Base-by-base conservation (phyloP, 768 basidiomycete species). In the Lentinula raphanica region DNA sequence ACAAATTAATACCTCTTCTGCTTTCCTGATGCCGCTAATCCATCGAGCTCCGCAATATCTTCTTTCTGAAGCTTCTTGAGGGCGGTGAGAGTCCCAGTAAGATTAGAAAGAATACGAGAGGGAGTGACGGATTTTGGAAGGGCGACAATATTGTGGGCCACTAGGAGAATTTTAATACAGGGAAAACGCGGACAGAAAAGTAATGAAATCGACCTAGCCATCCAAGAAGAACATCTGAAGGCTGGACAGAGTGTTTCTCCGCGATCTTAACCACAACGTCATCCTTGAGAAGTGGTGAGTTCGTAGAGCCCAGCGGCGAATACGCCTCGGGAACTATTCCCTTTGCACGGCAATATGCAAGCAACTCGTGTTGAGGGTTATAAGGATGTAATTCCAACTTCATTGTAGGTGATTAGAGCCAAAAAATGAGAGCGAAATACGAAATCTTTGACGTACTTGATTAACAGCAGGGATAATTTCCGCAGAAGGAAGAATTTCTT, bases 91-190 rank as follows among this genome's bases (percentile, higher is more conserved):
- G 84, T 70, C 27, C 86, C 86, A 11, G 67, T 71, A 51, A 84
- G 66, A 68, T 88, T 88, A 2, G 79, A 70, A 19, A 76, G 72
- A 68, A 93, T 90, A 55, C 91, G 84, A 32, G 77, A 68, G 28
- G 83, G 80, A 1, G 81, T 93, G 36, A 93, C 87, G 5, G 88
- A 90, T 72, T 92, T 93, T 1, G 92, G 84, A 35, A 95, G 79
- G 28, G 80, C 76, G 36, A 90, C 78, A 42, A 84, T 74, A 36
- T 78, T 83, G 23, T 53, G 51, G 13, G 15, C 32, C 5, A 53
- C 66, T 88, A 87, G 12, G 79, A 76, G 54, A 89, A 86, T 35
- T 3, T 86, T 64, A 19, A 36, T 35, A 21, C 1, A 5, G 5
- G 28, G 38, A 39, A 5, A 28, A 31, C 49, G 9, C 21, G 19